These are phyloP conservation scores for Ustilago esculenta DNA, from an alignment of 1,284 basidiomycete genomes.

Conservation along the genomic window DNA sequence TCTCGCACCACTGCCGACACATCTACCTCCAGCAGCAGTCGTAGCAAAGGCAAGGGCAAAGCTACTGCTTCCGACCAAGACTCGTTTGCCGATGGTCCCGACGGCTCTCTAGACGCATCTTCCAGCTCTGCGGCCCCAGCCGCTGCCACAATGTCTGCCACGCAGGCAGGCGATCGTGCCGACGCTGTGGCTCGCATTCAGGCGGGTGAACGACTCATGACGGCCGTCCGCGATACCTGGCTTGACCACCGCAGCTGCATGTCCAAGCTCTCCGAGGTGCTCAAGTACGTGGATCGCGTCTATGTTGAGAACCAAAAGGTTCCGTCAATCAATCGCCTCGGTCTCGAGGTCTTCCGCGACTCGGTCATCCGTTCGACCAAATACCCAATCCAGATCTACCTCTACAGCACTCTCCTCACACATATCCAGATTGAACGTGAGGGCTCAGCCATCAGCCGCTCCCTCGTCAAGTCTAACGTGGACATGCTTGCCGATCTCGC, in stretches of 20 bases:
- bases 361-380: slow-evolving; percentile 75
- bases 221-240: slow-evolving; percentile 86
- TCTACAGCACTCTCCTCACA: slow-evolving; percentile 82
- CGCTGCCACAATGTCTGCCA: slow-evolving; percentile 44
- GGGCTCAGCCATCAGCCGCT: slow-evolving; percentile 89
- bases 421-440: slow-evolving; percentile 92
- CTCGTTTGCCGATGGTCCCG: slow-evolving; percentile 5
- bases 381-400: slow-evolving; percentile 81
- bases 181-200: slow-evolving; percentile 65
- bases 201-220: slow-evolving; percentile 85
- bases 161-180: slow-evolving; percentile 48
- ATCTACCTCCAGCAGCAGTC: not conserved
- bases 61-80: slow-evolving; percentile 26
- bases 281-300: slow-evolving; percentile 83
- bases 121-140: slow-evolving; percentile 15
- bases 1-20: slow-evolving; percentile 20
- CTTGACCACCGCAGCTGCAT: slow-evolving; percentile 92
- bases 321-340: slow-evolving; percentile 80
- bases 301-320: slow-evolving; percentile 58
- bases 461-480: slow-evolving; percentile 84
- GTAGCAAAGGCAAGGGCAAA: slow-evolving; percentile 51
- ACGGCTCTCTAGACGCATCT: slow-evolving; percentile 1
- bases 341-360: slow-evolving; percentile 83
- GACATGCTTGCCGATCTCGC: slow-evolving; percentile 82
- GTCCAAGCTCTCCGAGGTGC: slow-evolving; percentile 85